These are phyloP conservation scores for Rickenella mellea DNA, from an alignment of 768 basidiomycete species.

Conservation along the genomic window DNA sequence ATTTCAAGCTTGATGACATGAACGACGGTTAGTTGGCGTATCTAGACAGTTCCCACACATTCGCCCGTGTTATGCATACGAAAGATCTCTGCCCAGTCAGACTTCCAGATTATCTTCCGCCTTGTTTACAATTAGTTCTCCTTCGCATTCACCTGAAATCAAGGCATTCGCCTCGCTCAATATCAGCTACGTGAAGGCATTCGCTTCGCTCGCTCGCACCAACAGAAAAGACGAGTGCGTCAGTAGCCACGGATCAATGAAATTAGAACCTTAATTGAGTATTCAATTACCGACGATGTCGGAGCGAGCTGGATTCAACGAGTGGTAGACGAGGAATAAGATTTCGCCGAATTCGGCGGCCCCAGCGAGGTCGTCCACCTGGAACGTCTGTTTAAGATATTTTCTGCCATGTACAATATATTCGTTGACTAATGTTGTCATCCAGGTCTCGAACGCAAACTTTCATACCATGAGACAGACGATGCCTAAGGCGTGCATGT, in stretches of 20 bases:
- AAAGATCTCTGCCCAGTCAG: no score
- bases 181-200: conserved; percentile 51
- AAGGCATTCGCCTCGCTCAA: conserved; percentile 43
- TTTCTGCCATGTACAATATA: no score
- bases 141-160: conserved; percentile 50
- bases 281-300: conserved; percentile 76
- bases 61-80: no score
- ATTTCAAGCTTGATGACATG: no score
- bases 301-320: conserved; percentile 53
- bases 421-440: no score
- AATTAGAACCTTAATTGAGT: conserved; percentile 64
- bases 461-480: no score
- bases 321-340: conserved; percentile 23
- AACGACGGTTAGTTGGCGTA: no score
- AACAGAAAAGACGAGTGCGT: conserved; percentile 79
- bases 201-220: conserved; percentile 77
- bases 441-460: no score
- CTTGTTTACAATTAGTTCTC: conserved; percentile 31
- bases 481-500: no score
- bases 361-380: conserved; percentile 74
- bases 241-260: conserved; percentile 43
- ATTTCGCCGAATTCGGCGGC: conserved; percentile 78
- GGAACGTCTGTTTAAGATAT: conserved; percentile 63
- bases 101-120: conserved; percentile 32
- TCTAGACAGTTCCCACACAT: no score